Evolutionary conservation across 169 alveolate species (phyloP).

Genomic region (Eimeria nieschulzi): DNA sequence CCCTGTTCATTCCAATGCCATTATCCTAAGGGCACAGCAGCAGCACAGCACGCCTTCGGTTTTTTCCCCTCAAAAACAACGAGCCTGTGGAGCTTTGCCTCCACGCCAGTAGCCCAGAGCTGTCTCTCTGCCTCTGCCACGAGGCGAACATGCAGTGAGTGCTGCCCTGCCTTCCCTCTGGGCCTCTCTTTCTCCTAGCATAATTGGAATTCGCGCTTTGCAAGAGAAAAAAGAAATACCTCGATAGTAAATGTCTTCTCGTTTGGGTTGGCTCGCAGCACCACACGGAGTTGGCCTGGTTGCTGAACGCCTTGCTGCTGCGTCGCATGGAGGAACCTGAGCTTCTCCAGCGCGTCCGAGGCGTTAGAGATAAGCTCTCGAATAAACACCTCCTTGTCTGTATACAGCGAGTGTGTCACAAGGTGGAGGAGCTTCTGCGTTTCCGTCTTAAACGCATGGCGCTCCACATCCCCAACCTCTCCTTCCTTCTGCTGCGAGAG

Average conservation of each 20-base stretch:
- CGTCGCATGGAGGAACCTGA: constrained; percentile 90
- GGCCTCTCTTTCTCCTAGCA: no score
- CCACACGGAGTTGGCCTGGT: constrained; percentile 26
- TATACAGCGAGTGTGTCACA: constrained; percentile 96
- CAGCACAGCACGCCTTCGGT: neutral
- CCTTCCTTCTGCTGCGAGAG: neutral
- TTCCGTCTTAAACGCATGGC: constrained; percentile 93
- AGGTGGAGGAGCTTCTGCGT: constrained; percentile 96
- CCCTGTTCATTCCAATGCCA: constrained; percentile 99
- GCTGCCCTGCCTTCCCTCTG: no score
- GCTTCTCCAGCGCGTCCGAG: constrained; percentile 99
- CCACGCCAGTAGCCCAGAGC: no score
- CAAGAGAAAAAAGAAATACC: constrained; percentile 2
- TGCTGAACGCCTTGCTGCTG: constrained; percentile 24
- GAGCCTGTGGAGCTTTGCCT: no score
- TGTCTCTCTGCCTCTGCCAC: no score
- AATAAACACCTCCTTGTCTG: constrained; percentile 98
- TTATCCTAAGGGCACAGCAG: constrained; percentile 89
- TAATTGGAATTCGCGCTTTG: no score
- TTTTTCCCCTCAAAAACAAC: no score
- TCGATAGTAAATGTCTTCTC: constrained; percentile 69
- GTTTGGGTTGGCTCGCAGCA: constrained; percentile 7
- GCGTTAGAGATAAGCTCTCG: constrained; percentile 99
- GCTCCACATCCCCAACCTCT: constrained; percentile 8
- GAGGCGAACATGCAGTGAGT: neutral